Evolutionary conservation across 768 basidiomycete genomes (phyloP).

Genomic region (Leccinum disarticulatum): DNA sequence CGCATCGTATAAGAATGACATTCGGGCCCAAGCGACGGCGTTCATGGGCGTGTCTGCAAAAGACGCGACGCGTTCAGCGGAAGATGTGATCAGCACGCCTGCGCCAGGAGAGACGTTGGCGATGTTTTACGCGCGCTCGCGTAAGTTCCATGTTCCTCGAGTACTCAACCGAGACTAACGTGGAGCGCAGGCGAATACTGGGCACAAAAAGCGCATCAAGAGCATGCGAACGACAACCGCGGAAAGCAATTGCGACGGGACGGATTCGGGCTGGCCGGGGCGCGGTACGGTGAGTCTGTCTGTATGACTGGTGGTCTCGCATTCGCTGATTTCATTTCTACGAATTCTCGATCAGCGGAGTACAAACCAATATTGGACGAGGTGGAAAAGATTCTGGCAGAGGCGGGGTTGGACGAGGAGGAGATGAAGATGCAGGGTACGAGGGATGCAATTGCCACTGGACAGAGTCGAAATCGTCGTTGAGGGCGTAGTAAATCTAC

Average conservation of each 20-base stretch:
- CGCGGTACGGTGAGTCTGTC: slow-evolving; percentile 56
- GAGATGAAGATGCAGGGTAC: slow-evolving; percentile 66
- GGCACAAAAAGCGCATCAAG: slow-evolving; percentile 65
- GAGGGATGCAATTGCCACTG: slow-evolving; percentile 33
- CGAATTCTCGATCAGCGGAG: slow-evolving; percentile 41
- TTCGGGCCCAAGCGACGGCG: slow-evolving; percentile 44
- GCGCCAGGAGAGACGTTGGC: slow-evolving; percentile 83
- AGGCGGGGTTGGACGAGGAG: slow-evolving; percentile 83
- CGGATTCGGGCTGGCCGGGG: slow-evolving; percentile 74
- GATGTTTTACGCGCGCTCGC: slow-evolving; percentile 78
- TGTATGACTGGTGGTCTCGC: background rate
- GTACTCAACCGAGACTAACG: background rate
- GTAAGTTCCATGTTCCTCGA: slow-evolving; percentile 41
- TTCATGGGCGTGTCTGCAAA: slow-evolving; percentile 70
- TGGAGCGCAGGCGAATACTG: slow-evolving; percentile 66
- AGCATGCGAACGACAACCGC: slow-evolving; percentile 53
- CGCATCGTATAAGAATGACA: slow-evolving; percentile 28
- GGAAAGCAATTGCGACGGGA: slow-evolving; percentile 79
- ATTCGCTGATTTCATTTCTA: background rate
- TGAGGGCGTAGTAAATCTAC: slow-evolving; percentile 1
- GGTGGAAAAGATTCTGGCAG: slow-evolving; percentile 78
- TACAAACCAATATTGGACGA: slow-evolving; percentile 84
- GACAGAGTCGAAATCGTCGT: slow-evolving; percentile 55
- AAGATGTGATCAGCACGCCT: slow-evolving; percentile 77
- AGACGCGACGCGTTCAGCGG: slow-evolving; percentile 51